Evolutionary conservation across 352 stramenopile genomes (phyloP).

Genomic region (Chrysophaeum taylorii): DNA sequence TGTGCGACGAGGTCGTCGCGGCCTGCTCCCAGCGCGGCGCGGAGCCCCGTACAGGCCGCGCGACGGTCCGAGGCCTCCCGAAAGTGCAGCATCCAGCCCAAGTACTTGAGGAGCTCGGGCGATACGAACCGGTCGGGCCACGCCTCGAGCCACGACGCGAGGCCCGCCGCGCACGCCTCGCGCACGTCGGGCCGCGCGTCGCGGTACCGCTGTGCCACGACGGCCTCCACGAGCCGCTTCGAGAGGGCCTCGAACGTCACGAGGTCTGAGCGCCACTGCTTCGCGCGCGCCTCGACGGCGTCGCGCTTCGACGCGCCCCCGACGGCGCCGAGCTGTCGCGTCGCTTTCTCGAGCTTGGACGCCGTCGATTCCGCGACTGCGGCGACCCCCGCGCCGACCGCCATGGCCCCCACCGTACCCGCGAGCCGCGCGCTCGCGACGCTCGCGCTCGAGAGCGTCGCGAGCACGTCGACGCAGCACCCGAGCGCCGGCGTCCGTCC

Average conservation of each 20-base stretch:
- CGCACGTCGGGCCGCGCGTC: conserved; percentile 84
- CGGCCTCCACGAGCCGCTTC: conserved; percentile 53
- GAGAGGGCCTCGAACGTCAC: not conserved
- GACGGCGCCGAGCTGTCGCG: not conserved
- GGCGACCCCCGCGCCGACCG: not conserved
- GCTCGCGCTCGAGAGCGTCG: not conserved
- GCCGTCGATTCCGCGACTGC: not conserved
- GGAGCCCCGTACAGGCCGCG: conserved; percentile 64
- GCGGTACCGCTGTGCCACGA: conserved; percentile 67
- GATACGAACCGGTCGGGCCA: conserved; percentile 77
- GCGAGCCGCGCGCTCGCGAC: not conserved
- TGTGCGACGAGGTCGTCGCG: conserved; percentile 23
- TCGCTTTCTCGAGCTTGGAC: not conserved
- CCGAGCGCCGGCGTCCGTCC: too few relatives aligned
- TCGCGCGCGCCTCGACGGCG: not conserved
- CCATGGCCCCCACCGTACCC: not conserved
- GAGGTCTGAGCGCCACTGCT: too few relatives aligned
- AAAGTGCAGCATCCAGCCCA: conserved; percentile 85
- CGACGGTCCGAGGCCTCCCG: conserved; percentile 66
- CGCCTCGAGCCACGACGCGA: conserved; percentile 66
- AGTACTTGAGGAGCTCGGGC: conserved; percentile 87
- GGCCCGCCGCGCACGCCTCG: conserved; percentile 55
- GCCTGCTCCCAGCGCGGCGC: conserved; percentile 57
- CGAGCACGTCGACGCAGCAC: too few relatives aligned
- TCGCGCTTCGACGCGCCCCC: not conserved